A percentile compares a stretch with the other conserved stretches of the same genome.
These are phyloP conservation scores for Phialophora macrospora DNA, from an alignment of 2,329 filamentous ascomycete genomes.

Conservation along the genomic window DNA sequence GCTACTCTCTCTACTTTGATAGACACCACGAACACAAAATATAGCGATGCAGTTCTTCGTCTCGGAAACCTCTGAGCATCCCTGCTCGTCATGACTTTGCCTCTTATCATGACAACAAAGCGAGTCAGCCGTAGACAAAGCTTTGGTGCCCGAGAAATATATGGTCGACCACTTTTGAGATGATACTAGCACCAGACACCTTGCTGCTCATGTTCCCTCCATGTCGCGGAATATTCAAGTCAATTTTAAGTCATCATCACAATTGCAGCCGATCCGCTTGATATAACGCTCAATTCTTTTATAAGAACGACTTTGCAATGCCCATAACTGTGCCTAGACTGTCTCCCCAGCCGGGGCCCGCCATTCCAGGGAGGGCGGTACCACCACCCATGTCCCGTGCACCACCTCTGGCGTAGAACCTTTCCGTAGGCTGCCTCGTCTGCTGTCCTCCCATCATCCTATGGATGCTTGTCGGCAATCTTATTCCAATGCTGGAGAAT, in stretches of 20 bases:
- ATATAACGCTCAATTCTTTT: slow-evolving; percentile 31
- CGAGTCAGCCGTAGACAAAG: neutral
- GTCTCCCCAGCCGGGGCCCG: slow-evolving; percentile 47
- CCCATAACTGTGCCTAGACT: slow-evolving; percentile 56
- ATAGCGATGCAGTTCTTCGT: neutral
- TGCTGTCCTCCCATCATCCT: slow-evolving; percentile 46
- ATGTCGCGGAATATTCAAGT: neutral
- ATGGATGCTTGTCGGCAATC: slow-evolving; percentile 67
- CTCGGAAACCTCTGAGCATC: no score
- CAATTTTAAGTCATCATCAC: neutral
- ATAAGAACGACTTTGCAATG: slow-evolving; percentile 60
- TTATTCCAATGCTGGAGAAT: slow-evolving; percentile 77
- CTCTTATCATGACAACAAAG: neutral
- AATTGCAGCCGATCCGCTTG: neutral
- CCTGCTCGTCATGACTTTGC: neutral
- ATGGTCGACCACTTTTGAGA: neutral
- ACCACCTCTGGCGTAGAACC: slow-evolving; percentile 43
- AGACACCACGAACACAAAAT: neutral
- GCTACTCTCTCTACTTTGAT: neutral
- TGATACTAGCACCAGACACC: neutral
- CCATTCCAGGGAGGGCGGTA: slow-evolving; percentile 37
- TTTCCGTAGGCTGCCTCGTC: slow-evolving; percentile 40
- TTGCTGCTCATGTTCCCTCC: neutral
- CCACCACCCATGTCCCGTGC: slow-evolving; percentile 40
- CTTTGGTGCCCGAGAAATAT: neutral